Conservation (phyloP, 768 basidiomycete species). For the Omphalotus guepiniiformis region DNA sequence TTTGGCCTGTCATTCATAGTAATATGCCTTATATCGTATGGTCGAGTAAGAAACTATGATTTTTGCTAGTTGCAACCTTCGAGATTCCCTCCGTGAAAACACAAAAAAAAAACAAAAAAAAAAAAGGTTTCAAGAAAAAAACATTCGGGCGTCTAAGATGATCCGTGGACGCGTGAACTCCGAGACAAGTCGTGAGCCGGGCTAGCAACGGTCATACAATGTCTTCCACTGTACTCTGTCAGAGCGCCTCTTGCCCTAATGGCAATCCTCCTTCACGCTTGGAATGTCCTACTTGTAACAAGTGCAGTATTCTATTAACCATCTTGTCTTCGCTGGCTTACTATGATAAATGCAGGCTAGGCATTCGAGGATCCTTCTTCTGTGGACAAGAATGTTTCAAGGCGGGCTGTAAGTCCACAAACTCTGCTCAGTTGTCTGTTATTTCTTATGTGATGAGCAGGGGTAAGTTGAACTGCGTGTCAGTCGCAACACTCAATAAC, state of each 20-base stretch:
- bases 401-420: constrained; percentile 67
- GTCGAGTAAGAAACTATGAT: not conserved
- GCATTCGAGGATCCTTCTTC: constrained; percentile 83
- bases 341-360: constrained; percentile 40
- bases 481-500: not conserved
- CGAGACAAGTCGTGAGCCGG: not conserved
- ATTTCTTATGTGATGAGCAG: constrained; percentile 12
- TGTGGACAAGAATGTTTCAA: constrained; percentile 98
- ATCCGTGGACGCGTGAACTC: not conserved
- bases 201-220: not conserved
- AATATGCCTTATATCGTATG: constrained; percentile 1
- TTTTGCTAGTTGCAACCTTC: not conserved
- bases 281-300: constrained; percentile 92
- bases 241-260: constrained; percentile 67
- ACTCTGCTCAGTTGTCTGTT: not conserved
- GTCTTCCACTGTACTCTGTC: constrained; percentile 44
- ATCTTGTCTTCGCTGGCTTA: constrained; percentile 7
- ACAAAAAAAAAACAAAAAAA: not conserved
- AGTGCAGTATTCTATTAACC: constrained; percentile 45
- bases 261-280: constrained; percentile 82
- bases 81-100: not conserved
- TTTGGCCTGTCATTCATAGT: not conserved
- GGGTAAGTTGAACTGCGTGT: constrained; percentile 21
- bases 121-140: too few relatives aligned
- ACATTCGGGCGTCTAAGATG: not conserved